Evolutionary conservation across 345 rosid genomes (phyloP), one percentile per base, ranked within the genome.

Genomic region (Gossypium thurberi): DNA sequence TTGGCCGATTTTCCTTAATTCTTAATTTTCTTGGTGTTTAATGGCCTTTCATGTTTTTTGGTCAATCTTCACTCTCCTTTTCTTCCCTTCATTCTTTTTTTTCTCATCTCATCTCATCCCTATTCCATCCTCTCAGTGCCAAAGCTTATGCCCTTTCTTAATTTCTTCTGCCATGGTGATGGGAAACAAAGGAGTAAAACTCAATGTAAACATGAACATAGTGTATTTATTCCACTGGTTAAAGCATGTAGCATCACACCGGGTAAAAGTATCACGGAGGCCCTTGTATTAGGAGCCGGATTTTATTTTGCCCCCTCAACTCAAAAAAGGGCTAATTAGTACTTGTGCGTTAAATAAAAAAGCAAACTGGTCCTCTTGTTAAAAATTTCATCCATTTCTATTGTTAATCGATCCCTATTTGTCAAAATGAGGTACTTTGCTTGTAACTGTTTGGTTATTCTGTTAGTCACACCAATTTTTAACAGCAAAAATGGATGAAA

Each of bases 181-280:
- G 50, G 42, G 64, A 62, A 40, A 62, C 7, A 62, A 61, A 37
- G n/a, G 23, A 62, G 47, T 33, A 18, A 8, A n/a, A 62, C 37
- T 14, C 43, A 17, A 43, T 43, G 50, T 43, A 65, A 33, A 20
- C 6, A 46, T 44, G 70, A 44, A 0, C 53, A 44, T 42, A 44
- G 70, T 21, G 70, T 21, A 18, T 11, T 55, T 66, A 46, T 66
- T 66, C 70, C 70, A 21, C 11, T 46, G 70, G 33, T 46, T 42
- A 44, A 33, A 20, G 37, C 17, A 12, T 2, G 11, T 44, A 33
- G 14, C 18, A 13, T 65, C 53, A 65, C 53, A 65, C n/a, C 12
- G 18, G 18, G 40, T 6, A 33, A 33, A 33, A 33, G 40, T 33
- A 33, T 33, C 40, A 33, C 5, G 7, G 40, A 33, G 40, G 40